Evolutionary conservation across 192 early-diverging fungal species (phyloP).

Genomic region (Globomyces pollinis-pini): DNA sequence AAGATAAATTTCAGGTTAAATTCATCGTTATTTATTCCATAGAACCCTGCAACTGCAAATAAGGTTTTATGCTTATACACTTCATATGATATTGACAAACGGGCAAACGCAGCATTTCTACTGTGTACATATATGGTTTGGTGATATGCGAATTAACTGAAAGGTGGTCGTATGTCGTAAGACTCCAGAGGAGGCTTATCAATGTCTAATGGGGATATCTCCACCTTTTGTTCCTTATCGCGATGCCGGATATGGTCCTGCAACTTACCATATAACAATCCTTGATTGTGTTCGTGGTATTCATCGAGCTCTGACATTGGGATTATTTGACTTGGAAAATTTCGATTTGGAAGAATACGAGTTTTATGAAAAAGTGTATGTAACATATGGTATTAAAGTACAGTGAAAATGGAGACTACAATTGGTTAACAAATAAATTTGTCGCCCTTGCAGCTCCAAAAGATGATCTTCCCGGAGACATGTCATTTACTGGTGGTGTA

Average conservation of each 20-base stretch:
- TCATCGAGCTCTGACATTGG: slow-evolving; percentile 45
- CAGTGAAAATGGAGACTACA: slow-evolving; percentile 66
- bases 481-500: background rate
- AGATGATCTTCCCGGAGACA: slow-evolving; percentile 34
- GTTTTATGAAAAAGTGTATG: slow-evolving; percentile 60
- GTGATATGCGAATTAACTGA: background rate
- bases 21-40: background rate
- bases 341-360: slow-evolving; percentile 65
- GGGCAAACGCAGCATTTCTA: slow-evolving; percentile 63
- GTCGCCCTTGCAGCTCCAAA: slow-evolving; percentile 61
- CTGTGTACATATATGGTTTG: slow-evolving; percentile 66
- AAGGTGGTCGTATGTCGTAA: slow-evolving; percentile 52
- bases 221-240: slow-evolving; percentile 58
- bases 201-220: slow-evolving; percentile 36
- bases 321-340: slow-evolving; percentile 50
- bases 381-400: too few relatives aligned
- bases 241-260: slow-evolving; percentile 62
- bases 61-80: slow-evolving; percentile 55
- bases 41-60: slow-evolving; percentile 37
- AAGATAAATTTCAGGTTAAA: slow-evolving; percentile 52
- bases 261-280: slow-evolving; percentile 58
- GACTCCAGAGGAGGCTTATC: slow-evolving; percentile 56
- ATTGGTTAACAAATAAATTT: slow-evolving; percentile 67
- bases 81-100: slow-evolving; percentile 45
- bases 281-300: slow-evolving; percentile 61